Evolutionary conservation across 805 yeast species (phyloP).

Genomic region (Kregervanrija delftensis): DNA sequence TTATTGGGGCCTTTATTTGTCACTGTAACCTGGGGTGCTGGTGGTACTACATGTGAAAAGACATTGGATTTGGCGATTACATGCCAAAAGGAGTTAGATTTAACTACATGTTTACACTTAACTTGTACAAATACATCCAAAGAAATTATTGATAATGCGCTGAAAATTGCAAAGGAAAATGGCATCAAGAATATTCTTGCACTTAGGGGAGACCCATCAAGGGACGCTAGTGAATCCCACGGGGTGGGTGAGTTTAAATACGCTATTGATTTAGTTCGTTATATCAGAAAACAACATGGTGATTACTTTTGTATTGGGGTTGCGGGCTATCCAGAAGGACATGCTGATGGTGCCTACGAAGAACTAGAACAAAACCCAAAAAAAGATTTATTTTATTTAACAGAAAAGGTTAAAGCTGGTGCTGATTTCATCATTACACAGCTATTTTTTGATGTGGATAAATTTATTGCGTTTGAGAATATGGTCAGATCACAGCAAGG

Average conservation of each 20-base stretch:
- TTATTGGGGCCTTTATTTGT: slow-evolving; percentile 83
- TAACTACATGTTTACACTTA: slow-evolving; percentile 91
- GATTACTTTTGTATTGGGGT: slow-evolving; percentile 91
- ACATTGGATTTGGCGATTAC: slow-evolving; percentile 77
- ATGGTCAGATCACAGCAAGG: slow-evolving; percentile 34
- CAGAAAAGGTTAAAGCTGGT: slow-evolving; percentile 86
- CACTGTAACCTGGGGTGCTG: slow-evolving; percentile 98
- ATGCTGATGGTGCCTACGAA: slow-evolving; percentile 75
- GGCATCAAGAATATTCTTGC: slow-evolving; percentile 90
- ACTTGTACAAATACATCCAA: slow-evolving; percentile 93
- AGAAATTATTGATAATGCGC: slow-evolving; percentile 70
- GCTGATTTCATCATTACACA: slow-evolving; percentile 93
- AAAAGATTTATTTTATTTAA: slow-evolving; percentile 70
- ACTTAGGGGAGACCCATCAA: slow-evolving; percentile 91
- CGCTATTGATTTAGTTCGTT: slow-evolving; percentile 82
- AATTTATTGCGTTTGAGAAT: slow-evolving; percentile 61
- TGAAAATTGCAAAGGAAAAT: slow-evolving; percentile 57
- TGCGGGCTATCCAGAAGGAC: slow-evolving; percentile 98
- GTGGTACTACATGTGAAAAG: slow-evolving; percentile 87
- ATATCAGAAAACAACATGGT: slow-evolving; percentile 64
- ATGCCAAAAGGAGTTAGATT: slow-evolving; percentile 64
- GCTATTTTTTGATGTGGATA: slow-evolving; percentile 79
- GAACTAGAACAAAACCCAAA: slow-evolving; percentile 53
- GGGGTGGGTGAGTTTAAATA: slow-evolving; percentile 50
- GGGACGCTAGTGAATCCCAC: slow-evolving; percentile 49